These are phyloP conservation scores for Diaporthe eres DNA, from an alignment of 2,329 filamentous ascomycete species.

Conservation along the genomic window DNA sequence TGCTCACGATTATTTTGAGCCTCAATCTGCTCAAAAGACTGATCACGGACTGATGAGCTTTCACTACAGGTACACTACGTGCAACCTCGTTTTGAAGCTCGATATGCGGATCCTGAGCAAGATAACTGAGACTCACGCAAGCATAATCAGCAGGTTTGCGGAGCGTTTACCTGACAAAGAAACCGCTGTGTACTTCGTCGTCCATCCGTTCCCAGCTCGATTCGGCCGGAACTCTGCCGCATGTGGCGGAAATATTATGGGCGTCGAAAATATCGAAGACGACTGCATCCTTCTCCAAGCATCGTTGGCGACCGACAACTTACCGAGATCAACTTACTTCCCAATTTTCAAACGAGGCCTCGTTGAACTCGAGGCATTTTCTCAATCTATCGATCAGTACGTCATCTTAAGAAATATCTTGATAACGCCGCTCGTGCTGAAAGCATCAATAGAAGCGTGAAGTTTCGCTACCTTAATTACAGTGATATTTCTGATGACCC, in stretches of 20 bases:
- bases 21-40: accelerated
- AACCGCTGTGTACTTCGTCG: background rate
- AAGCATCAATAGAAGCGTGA: background rate
- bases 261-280: background rate
- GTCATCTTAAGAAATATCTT: too few species aligned
- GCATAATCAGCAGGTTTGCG: background rate
- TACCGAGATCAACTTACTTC: background rate
- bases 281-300: slow-evolving; percentile 6
- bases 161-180: background rate
- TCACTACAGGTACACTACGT: background rate
- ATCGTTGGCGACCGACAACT: background rate
- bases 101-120: slow-evolving; percentile 10
- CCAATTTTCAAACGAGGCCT: background rate
- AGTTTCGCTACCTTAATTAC: slow-evolving; percentile 9
- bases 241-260: background rate
- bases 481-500: slow-evolving; percentile 42
- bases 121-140: background rate
- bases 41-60: background rate
- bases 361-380: background rate
- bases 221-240: background rate
- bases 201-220: background rate
- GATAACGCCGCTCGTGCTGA: background rate
- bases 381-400: background rate
- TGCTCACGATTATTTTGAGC: too few species aligned
- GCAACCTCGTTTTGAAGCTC: slow-evolving; percentile 1